A percentile compares a stretch with the other conserved stretches of the same genome.
Evolutionary conservation across 148 eudicot genomes (phyloP).

Genomic region (Linanthus parryae): DNA sequence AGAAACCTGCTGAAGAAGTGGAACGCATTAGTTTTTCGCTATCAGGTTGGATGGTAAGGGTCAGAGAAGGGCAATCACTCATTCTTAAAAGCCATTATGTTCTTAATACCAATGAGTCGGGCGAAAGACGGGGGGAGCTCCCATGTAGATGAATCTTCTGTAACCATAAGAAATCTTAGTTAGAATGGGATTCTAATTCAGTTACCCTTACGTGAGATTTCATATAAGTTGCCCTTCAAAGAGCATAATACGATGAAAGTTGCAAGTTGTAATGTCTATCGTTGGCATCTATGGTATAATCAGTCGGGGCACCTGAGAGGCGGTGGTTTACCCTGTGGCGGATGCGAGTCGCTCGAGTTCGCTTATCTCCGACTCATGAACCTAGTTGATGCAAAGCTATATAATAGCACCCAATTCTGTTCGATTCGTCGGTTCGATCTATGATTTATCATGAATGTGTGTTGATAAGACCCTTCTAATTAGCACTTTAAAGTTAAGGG

Average conservation of each 20-base stretch:
- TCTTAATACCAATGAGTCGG: neutral
- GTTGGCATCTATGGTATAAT: neutral
- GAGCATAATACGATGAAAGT: neutral
- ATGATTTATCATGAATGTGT: conserved; percentile 5
- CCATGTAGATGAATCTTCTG: neutral
- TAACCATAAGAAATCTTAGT: neutral
- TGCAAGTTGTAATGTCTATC: neutral
- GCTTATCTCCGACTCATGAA: conserved; percentile 6
- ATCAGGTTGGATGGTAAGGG: neutral
- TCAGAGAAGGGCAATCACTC: neutral
- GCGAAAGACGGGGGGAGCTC: neutral
- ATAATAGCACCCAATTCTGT: conserved; percentile 6
- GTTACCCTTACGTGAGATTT: neutral
- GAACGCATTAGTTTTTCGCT: neutral
- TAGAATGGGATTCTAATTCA: neutral
- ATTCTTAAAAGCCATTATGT: neutral
- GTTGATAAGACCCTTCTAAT: conserved; percentile 1
- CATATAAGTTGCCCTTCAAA: neutral
- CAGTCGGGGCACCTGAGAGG: neutral
- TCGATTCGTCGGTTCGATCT: neutral
- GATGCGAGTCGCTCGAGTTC: neutral
- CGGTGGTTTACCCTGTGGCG: neutral
- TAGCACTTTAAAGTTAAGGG: conserved; percentile 4
- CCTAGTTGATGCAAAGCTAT: conserved; percentile 1
- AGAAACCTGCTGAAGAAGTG: neutral